Conservation (phyloP, 1,284 basidiomycete genomes). For the Athelia psychrophila region DNA sequence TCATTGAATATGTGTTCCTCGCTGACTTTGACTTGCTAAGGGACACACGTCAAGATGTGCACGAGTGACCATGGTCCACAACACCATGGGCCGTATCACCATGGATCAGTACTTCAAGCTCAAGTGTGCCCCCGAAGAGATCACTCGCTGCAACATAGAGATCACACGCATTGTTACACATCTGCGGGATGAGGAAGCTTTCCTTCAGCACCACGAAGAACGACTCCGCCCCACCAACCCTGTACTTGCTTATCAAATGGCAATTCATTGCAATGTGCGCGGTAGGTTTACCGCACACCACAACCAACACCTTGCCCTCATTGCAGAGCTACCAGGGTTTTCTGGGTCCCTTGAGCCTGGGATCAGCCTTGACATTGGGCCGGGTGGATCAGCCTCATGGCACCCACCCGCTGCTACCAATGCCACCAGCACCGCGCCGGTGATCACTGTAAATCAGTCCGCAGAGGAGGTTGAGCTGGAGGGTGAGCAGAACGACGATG, state of each 20-base stretch:
- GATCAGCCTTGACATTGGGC: neutral
- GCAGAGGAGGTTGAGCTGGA: no score
- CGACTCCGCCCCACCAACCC: conserved; percentile 5
- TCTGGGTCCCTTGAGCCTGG: conserved; percentile 10
- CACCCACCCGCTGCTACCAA: no score
- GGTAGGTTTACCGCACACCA: conserved; percentile 13
- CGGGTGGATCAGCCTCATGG: no score
- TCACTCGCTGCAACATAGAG: conserved; percentile 29
- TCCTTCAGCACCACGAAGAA: conserved; percentile 5
- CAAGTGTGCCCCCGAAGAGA: conserved; percentile 27
- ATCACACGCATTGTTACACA: conserved; percentile 21
- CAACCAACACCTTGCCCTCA: conserved; percentile 6
- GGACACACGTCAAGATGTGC: conserved; percentile 22
- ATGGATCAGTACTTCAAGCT: conserved; percentile 23
- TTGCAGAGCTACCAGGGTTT: conserved; percentile 12
- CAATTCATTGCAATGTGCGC: conserved; percentile 9
- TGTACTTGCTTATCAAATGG: conserved; percentile 12
- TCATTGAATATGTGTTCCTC: conserved; percentile 25
- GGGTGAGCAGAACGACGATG: no score
- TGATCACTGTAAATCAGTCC: no score
- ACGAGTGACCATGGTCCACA: conserved; percentile 23
- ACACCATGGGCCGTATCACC: conserved; percentile 18
- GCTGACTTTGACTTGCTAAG: conserved; percentile 34
- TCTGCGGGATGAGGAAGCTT: conserved; percentile 22
- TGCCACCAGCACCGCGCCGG: no score